phyloP scores from a whole-genome alignment of 73 alveolate species.

The Durusdinium trenchii region DNA sequence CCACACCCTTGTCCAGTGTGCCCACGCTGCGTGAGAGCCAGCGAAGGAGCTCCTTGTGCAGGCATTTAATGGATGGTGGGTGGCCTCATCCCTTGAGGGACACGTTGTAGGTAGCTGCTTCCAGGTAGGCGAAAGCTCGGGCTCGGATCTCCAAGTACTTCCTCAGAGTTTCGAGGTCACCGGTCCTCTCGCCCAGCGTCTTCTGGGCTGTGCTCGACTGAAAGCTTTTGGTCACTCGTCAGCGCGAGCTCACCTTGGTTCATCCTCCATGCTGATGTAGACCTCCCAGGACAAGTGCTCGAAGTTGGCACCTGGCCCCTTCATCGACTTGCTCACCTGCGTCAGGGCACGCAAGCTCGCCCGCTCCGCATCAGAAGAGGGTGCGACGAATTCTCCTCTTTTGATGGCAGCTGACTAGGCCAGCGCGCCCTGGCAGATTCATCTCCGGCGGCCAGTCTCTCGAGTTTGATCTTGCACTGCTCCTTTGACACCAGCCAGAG shows the following conservation, averaged over 20 bases:
- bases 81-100: slow-evolving; percentile 13
- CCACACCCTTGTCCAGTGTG: not conserved
- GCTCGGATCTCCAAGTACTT: not conserved
- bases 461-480: no score
- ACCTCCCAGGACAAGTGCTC: not conserved
- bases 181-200: not conserved
- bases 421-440: no score
- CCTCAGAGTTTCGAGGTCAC: not conserved
- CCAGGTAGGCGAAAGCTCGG: not conserved
- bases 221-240: not conserved
- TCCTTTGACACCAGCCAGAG: no score
- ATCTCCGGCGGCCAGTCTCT: no score
- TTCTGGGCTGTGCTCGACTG: no score
- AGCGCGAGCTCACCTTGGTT: not conserved
- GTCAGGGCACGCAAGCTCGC: not conserved
- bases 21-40: not conserved
- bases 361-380: not conserved
- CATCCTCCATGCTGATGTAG: not conserved
- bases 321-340: not conserved
- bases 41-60: not conserved
- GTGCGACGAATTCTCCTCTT: not conserved
- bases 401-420: no score
- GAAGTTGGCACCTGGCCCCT: slow-evolving; percentile 12
- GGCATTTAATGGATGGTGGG: slow-evolving; percentile 23
- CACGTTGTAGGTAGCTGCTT: not conserved